Evolutionary conservation across 441 rosid species (phyloP).

Genomic region (Corymbia citriodora): DNA sequence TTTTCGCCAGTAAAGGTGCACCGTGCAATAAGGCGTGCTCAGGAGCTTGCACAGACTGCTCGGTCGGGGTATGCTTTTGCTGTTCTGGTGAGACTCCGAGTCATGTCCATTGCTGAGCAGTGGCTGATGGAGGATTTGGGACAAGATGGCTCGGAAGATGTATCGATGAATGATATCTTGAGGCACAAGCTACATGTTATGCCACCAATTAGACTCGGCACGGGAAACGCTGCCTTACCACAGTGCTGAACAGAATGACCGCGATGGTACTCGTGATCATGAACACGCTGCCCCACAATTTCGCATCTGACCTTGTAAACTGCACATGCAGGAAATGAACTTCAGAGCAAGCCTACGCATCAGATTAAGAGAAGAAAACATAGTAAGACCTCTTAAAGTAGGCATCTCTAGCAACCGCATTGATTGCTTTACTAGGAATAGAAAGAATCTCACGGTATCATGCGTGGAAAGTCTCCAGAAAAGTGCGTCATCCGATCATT

Average conservation of each 20-base stretch:
- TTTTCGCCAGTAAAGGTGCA: not conserved
- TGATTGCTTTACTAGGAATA: not conserved
- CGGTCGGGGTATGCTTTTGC: not conserved
- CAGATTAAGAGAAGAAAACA: not conserved
- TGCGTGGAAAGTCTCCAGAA: not conserved
- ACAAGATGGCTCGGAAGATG: not conserved
- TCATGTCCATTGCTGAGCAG: not conserved
- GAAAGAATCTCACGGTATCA: not conserved
- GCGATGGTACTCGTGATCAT: not conserved
- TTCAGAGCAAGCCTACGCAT: not conserved
- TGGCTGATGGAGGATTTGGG: not conserved
- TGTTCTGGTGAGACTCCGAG: not conserved
- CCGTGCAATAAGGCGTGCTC: not conserved
- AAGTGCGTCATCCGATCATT: not conserved
- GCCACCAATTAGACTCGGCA: not conserved
- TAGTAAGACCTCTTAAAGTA: not conserved
- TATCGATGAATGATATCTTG: not conserved
- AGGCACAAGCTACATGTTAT: not conserved
- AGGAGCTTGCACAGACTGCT: not conserved
- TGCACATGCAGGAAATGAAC: not conserved
- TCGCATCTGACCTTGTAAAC: not conserved
- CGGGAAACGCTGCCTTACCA: not conserved
- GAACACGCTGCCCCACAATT: not conserved
- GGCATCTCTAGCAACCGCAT: not conserved
- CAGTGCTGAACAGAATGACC: slow-evolving; percentile 3